A percentile compares a stretch with the other conserved stretches of the same genome.
These are phyloP conservation scores for Saccharomycopsis schoenii DNA, from an alignment of 805 yeast genomes.

Conservation along the genomic window DNA sequence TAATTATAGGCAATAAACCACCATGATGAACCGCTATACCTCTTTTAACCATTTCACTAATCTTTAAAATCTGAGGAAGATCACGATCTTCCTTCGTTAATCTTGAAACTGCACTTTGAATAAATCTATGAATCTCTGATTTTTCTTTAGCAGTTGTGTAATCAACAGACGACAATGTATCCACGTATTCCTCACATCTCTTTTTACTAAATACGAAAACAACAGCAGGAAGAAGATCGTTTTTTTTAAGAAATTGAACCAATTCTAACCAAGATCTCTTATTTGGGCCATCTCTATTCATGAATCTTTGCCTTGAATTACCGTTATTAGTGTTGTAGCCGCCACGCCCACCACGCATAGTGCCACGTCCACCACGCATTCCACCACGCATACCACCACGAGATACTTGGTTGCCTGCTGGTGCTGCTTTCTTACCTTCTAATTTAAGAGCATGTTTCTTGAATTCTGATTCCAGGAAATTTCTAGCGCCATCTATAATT, in stretches of 20 bases:
- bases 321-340: slow-evolving; percentile 19
- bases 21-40: slow-evolving; percentile 97
- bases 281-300: slow-evolving; percentile 54
- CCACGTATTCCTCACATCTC: slow-evolving; percentile 89
- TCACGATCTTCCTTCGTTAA: slow-evolving; percentile 87
- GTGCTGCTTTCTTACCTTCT: slow-evolving; percentile 31
- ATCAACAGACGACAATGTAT: slow-evolving; percentile 59
- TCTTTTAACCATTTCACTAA: slow-evolving; percentile 73
- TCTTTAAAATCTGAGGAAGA: slow-evolving; percentile 78
- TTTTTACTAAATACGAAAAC: slow-evolving; percentile 89
- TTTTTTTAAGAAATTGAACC: slow-evolving; percentile 56
- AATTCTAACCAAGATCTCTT: slow-evolving; percentile 70
- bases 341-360: slow-evolving; percentile 22
- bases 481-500: slow-evolving; percentile 64
- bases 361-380: slow-evolving; percentile 23
- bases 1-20: slow-evolving; percentile 85
- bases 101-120: slow-evolving; percentile 80
- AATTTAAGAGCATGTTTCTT: slow-evolving; percentile 46
- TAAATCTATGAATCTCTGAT: slow-evolving; percentile 87
- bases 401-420: slow-evolving; percentile 32
- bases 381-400: slow-evolving; percentile 26
- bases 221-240: slow-evolving; percentile 81
- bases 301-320: slow-evolving; percentile 28
- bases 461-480: slow-evolving; percentile 57
- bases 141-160: slow-evolving; percentile 79